These are phyloP conservation scores for Zygoascus flipseniorum DNA, from an alignment of 805 yeast species.

Conservation along the genomic window DNA sequence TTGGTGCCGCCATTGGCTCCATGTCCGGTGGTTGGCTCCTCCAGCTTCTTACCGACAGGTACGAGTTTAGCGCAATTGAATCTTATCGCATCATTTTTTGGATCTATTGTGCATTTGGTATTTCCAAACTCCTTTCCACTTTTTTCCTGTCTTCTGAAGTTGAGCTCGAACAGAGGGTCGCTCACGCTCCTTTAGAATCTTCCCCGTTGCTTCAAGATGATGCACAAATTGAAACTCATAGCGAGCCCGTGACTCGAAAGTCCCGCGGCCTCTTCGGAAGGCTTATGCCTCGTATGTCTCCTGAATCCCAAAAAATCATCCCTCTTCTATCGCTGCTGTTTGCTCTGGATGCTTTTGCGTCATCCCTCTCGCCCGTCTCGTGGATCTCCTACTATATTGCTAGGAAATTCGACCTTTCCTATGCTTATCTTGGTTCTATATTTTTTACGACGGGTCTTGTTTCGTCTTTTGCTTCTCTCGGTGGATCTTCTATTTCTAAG, in stretches of 20 bases:
- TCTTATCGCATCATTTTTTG: slow-evolving; percentile 49
- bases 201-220: neutral
- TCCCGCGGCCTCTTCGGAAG: neutral
- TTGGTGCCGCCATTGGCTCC: slow-evolving; percentile 41
- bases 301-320: slow-evolving; percentile 20
- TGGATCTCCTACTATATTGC: slow-evolving; percentile 79
- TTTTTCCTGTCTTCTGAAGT: slow-evolving; percentile 33
- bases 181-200: neutral
- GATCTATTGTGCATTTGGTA: slow-evolving; percentile 46
- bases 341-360: slow-evolving; percentile 76
- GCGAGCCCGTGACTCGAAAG: neutral
- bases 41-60: slow-evolving; percentile 15
- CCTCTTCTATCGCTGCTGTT: slow-evolving; percentile 33
- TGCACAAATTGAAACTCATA: neutral
- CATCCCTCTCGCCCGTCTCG: slow-evolving; percentile 72
- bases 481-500: slow-evolving; percentile 36
- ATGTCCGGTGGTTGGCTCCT: slow-evolving; percentile 33
- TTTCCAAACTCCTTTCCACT: slow-evolving; percentile 37
- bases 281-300: slow-evolving; percentile 18
- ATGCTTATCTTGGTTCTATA: slow-evolving; percentile 54
- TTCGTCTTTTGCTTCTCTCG: slow-evolving; percentile 52
- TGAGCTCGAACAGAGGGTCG: slow-evolving; percentile 10
- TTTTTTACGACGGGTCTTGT: slow-evolving; percentile 58
- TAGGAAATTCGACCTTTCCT: slow-evolving; percentile 42
- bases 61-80: slow-evolving; percentile 6